Evolutionary conservation across 805 yeast species (phyloP).

Genomic region (Nakazawaea populi): DNA sequence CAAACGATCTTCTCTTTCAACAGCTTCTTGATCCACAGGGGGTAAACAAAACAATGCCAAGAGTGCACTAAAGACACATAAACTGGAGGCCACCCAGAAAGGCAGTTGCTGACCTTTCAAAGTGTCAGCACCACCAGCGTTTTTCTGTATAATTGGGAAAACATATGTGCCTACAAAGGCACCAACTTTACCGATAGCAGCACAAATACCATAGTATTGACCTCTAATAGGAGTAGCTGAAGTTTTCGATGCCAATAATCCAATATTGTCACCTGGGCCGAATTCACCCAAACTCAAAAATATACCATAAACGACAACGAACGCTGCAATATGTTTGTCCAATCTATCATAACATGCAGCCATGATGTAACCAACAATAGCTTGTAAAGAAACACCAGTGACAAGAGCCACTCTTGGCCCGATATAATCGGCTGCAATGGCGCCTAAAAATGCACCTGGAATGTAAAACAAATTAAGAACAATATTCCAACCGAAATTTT

Average conservation of each 20-base stretch:
- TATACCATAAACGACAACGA: conserved; percentile 84
- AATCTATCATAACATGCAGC: conserved; percentile 61
- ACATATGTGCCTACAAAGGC: conserved; percentile 88
- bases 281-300: conserved; percentile 86
- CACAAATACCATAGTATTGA: conserved; percentile 84
- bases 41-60: conserved; percentile 72
- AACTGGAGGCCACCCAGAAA: conserved; percentile 73
- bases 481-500: conserved; percentile 88
- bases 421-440: conserved; percentile 73
- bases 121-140: conserved; percentile 48
- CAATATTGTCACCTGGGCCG: conserved; percentile 92
- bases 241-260: conserved; percentile 81
- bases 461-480: conserved; percentile 82
- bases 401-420: conserved; percentile 86
- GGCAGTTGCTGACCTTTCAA: conserved; percentile 65
- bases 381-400: conserved; percentile 67
- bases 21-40: conserved; percentile 75
- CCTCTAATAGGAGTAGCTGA: conserved; percentile 87
- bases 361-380: conserved; percentile 76
- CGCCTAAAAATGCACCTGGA: conserved; percentile 89
- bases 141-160: conserved; percentile 72
- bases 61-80: conserved; percentile 67
- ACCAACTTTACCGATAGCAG: conserved; percentile 88
- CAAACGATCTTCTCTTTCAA: conserved; percentile 67
- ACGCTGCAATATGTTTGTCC: conserved; percentile 61